Conservation (phyloP, 2,329 filamentous ascomycete genomes). For the Alternaria sp. region DNA sequence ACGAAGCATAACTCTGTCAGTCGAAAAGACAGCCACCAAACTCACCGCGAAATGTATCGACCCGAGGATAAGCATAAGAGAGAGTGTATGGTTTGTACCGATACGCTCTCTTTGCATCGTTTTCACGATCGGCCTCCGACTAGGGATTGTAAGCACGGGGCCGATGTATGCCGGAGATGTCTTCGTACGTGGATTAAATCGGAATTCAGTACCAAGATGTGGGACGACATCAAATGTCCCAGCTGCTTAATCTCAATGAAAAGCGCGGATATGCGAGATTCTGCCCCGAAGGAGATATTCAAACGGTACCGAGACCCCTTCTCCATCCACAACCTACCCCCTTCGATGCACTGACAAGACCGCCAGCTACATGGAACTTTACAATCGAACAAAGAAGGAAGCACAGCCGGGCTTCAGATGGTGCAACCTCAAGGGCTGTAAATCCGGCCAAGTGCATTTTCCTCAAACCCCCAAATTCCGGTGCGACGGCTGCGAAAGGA, state of each 20-base stretch:
- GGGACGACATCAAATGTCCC: conserved; percentile 63
- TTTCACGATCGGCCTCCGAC: conserved; percentile 49
- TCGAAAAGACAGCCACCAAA: neutral
- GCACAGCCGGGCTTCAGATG: conserved; percentile 60
- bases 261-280: conserved; percentile 57
- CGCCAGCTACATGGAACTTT: conserved; percentile 53
- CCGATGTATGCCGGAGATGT: conserved; percentile 50
- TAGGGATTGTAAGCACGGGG: conserved; percentile 43
- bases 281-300: conserved; percentile 41
- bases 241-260: conserved; percentile 55
- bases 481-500: conserved; percentile 48
- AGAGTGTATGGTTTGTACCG: conserved; percentile 49
- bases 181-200: conserved; percentile 52
- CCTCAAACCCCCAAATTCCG: conserved; percentile 53
- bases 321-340: neutral
- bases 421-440: conserved; percentile 62
- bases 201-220: conserved; percentile 50
- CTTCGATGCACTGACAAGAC: neutral
- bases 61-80: neutral
- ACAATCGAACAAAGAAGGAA: conserved; percentile 56
- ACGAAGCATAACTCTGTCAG: neutral
- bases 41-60: neutral
- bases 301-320: neutral
- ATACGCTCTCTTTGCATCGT: conserved; percentile 37
- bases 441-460: conserved; percentile 62